These are phyloP conservation scores for Cornus kousa DNA, from an alignment of 148 eudicot genomes.

Conservation along the genomic window DNA sequence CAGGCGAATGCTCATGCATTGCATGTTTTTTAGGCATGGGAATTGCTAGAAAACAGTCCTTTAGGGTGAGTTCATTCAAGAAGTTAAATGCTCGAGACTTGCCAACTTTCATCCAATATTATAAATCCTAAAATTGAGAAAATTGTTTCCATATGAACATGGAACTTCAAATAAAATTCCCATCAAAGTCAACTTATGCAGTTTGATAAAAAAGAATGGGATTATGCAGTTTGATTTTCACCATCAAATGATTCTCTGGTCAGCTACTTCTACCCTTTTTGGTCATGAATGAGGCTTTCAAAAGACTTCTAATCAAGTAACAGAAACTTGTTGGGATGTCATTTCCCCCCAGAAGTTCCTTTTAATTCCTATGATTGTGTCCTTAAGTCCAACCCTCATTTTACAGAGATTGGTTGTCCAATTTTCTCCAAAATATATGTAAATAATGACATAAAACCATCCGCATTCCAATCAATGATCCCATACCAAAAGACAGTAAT, in stretches of 20 bases:
- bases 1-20: background rate
- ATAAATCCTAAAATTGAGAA: background rate
- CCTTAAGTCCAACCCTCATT: background rate
- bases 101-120: background rate
- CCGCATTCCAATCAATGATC: background rate
- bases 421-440: background rate
- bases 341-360: background rate
- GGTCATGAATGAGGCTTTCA: background rate
- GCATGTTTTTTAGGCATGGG: background rate
- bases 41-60: background rate
- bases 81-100: background rate
- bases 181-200: conserved; percentile 1
- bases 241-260: background rate
- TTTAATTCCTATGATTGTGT: background rate
- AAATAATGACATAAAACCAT: background rate
- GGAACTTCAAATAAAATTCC: background rate
- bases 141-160: background rate
- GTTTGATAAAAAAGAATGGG: background rate
- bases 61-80: background rate
- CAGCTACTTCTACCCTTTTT: background rate
- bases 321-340: background rate
- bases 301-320: background rate
- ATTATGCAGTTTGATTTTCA: background rate
- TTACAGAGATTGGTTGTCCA: background rate
- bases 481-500: background rate